Base-by-base conservation (phyloP, 192 early-diverging fungal species). In the Diversispora epigaea region DNA sequence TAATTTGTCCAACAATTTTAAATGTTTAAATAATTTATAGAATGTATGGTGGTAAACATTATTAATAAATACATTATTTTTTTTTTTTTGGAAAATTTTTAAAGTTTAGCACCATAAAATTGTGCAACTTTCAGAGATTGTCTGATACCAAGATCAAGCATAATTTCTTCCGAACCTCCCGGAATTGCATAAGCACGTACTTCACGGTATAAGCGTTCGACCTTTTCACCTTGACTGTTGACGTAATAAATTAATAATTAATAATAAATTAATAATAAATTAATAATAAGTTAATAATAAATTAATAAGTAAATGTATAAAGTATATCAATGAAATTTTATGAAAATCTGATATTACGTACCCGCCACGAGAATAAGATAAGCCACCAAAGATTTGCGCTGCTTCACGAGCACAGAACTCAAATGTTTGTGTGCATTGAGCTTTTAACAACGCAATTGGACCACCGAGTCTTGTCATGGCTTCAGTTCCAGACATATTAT, bases 381-480 rank as follows among this genome's bases (percentile, higher is more conserved):
- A 70, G 45, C 94, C 94, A 71, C 94, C 94, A 87, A 94, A 94
- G 76, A 95, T 94, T 80, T 94, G 94, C n/a, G 91, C 85, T 8
- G 94, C 94, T 82, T 95, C 94, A 64, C 94, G 88, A 32, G 93
- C 93, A 77, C 92, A 93, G 79, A 78, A 95, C 77, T 95, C 94
- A 75, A 95, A 89, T 6, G 93, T 95, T 76, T 92, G 93, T 4
- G 94, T 94, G 3, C 89, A 63, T 76, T 94, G 92, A 14, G 92
- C 93, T 82, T 95, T 95, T 73, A 92, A 83, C 49, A 95, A 79
- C 11, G 94, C 94, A 80, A 95, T 92, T 3, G 92, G 91, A 4
- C 94, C 94, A 69, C 94, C 94, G 4, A 95, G 82, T 75, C 92
- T 88, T 57, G 92, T 82, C 80, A 89, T 86, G 54, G 87, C 92